A percentile compares a stretch with the other conserved stretches of the same genome.
Conservation (phyloP, 306 rosid genomes). For the Cajanus cajan region DNA sequence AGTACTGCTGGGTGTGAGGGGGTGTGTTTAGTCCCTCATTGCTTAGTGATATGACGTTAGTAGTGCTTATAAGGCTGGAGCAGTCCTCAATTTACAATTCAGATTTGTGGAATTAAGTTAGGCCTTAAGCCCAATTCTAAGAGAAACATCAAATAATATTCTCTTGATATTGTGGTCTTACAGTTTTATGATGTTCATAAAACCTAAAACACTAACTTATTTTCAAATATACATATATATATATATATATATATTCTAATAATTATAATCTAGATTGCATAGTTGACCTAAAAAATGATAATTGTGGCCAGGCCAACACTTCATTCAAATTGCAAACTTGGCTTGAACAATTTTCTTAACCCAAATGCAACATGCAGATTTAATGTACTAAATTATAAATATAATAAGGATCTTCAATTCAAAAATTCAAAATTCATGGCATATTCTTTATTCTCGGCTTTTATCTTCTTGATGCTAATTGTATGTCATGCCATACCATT, state of each 20-base stretch:
- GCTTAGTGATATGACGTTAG: too few species aligned
- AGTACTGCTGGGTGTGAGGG: too few species aligned
- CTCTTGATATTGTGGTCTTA: not conserved
- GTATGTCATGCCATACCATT: not conserved
- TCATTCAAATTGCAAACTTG: not conserved
- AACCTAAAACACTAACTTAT: not conserved
- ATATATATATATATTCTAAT: too few species aligned
- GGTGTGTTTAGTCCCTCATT: too few species aligned
- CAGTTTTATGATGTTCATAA: not conserved
- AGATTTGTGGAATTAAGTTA: too few species aligned
- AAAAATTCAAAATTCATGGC: not conserved
- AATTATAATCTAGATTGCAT: slow-evolving; percentile 1
- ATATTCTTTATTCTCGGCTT: slow-evolving; percentile 1
- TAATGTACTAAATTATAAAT: not conserved
- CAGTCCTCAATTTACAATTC: too few species aligned
- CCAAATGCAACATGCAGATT: not conserved
- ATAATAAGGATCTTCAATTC: not conserved
- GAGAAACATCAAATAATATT: too few species aligned
- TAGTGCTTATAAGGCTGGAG: too few species aligned
- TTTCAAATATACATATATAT: too few species aligned
- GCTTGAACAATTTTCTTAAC: not conserved
- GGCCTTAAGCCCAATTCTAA: too few species aligned
- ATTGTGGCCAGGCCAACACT: not conserved
- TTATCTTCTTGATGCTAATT: not conserved
- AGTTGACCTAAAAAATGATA: not conserved